Evolutionary conservation across 148 eudicot genomes (phyloP).

Genomic region (Limonium bicolor): DNA sequence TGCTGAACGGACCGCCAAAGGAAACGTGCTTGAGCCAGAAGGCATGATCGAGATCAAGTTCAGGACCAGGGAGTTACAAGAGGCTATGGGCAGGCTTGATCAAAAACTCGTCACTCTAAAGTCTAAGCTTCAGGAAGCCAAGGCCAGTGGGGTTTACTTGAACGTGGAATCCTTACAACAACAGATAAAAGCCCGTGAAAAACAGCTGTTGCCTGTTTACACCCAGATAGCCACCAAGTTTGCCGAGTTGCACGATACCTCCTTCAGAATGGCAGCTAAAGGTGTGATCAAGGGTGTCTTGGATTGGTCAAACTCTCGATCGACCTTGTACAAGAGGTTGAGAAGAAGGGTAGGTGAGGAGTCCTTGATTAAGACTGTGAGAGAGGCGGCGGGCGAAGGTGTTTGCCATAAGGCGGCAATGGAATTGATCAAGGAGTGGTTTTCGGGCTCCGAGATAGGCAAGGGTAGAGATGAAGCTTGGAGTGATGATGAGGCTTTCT

Average conservation of each 20-base stretch:
- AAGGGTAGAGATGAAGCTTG: constrained; percentile 29
- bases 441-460: constrained; percentile 31
- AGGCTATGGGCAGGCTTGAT: constrained; percentile 91
- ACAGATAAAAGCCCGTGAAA: constrained; percentile 73
- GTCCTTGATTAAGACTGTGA: constrained; percentile 41
- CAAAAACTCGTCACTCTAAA: constrained; percentile 46
- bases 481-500: constrained; percentile 66
- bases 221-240: constrained; percentile 94
- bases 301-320: constrained; percentile 64
- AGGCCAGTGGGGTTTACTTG: constrained; percentile 14
- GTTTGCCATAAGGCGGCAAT: constrained; percentile 47
- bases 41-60: constrained; percentile 95
- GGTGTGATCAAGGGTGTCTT: constrained; percentile 69
- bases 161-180: constrained; percentile 29
- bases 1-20: constrained; percentile 85
- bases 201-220: constrained; percentile 76
- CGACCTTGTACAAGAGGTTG: constrained; percentile 63
- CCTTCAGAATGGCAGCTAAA: constrained; percentile 85
- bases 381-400: constrained; percentile 71
- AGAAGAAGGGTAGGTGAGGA: constrained; percentile 63
- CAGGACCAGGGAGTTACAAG: constrained; percentile 52
- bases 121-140: constrained; percentile 45
- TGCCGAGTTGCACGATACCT: constrained; percentile 91
- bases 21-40: constrained; percentile 96
- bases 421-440: constrained; percentile 74